phyloP scores from a whole-genome alignment of 2,329 filamentous ascomycete genomes.

The Neurospora sp. region DNA sequence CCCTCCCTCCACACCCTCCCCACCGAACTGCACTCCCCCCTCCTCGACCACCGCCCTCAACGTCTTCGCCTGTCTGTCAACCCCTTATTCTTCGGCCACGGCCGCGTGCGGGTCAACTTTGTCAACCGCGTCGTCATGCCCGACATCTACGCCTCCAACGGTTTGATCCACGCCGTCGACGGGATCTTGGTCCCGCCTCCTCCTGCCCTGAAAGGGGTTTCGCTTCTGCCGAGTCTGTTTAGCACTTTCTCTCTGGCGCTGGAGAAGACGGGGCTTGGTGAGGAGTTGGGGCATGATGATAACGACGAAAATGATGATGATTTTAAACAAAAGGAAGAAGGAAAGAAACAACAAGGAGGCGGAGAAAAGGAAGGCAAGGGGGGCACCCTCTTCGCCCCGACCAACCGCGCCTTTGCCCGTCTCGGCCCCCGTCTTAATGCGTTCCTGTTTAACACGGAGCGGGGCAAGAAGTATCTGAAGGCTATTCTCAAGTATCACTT shows the following conservation, averaged over 20 bases:
- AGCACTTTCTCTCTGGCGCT: conserved; percentile 70
- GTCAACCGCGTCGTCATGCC: conserved; percentile 60
- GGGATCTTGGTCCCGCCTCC: conserved; percentile 69
- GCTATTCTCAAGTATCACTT: conserved; percentile 74
- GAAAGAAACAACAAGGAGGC: neutral
- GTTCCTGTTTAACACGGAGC: conserved; percentile 68
- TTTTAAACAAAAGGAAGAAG: no score
- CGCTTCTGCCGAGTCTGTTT: conserved; percentile 65
- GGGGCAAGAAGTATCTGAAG: conserved; percentile 64
- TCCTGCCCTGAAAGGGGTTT: conserved; percentile 38
- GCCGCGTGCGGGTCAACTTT: conserved; percentile 65
- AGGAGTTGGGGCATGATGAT: conserved; percentile 40
- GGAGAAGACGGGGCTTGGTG: conserved; percentile 60
- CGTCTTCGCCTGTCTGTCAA: conserved; percentile 52
- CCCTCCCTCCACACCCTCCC: conserved; percentile 65
- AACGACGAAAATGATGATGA: neutral
- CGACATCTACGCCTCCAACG: conserved; percentile 68
- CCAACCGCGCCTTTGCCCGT: conserved; percentile 68
- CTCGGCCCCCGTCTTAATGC: conserved; percentile 66
- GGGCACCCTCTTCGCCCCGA: conserved; percentile 71
- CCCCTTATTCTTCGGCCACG: neutral
- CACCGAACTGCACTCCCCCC: conserved; percentile 49
- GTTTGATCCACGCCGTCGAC: conserved; percentile 71
- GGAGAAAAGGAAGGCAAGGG: conserved; percentile 38
- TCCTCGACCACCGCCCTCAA: conserved; percentile 56